A percentile compares a stretch with the other conserved stretches of the same genome.
Conservation (phyloP, 495 filamentous ascomycete genomes). For the Staphylotrichum longicolle region DNA sequence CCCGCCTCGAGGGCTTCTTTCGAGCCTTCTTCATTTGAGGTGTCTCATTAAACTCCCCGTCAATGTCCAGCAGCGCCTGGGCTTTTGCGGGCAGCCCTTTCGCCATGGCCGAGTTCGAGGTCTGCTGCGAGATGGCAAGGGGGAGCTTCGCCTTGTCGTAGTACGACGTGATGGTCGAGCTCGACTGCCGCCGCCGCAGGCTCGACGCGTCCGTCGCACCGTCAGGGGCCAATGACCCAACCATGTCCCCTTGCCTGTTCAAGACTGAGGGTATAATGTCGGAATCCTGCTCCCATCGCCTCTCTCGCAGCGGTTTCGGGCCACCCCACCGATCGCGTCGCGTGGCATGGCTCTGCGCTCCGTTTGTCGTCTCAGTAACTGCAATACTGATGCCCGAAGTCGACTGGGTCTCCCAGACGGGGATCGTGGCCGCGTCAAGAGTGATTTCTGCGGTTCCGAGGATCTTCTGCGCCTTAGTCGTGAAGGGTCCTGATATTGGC, state of each 20-base stretch:
- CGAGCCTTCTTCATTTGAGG: slow-evolving; percentile 29
- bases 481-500: slow-evolving; percentile 28
- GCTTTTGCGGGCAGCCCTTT: slow-evolving; percentile 50
- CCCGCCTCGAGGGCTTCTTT: slow-evolving; percentile 52
- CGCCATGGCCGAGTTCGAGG: slow-evolving; percentile 53
- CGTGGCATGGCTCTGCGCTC: slow-evolving; percentile 19
- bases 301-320: slow-evolving; percentile 17
- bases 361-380: slow-evolving; percentile 45
- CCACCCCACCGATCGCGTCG: slow-evolving; percentile 12
- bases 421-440: slow-evolving; percentile 29
- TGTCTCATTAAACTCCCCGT: slow-evolving; percentile 24
- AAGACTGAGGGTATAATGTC: slow-evolving; percentile 40
- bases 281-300: slow-evolving; percentile 50
- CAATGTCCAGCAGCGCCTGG: slow-evolving; percentile 43
- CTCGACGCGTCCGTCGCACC: slow-evolving; percentile 39
- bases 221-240: slow-evolving; percentile 26
- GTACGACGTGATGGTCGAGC: slow-evolving; percentile 51
- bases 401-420: slow-evolving; percentile 45
- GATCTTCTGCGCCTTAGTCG: slow-evolving; percentile 46
- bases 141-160: slow-evolving; percentile 53
- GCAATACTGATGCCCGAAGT: slow-evolving; percentile 50
- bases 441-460: slow-evolving; percentile 40
- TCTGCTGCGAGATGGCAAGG: slow-evolving; percentile 54
- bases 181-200: slow-evolving; percentile 45
- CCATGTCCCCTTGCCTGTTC: slow-evolving; percentile 24